These are phyloP conservation scores for Phytopythium kandeliae DNA, from an alignment of 352 stramenopile genomes.

Conservation along the genomic window DNA sequence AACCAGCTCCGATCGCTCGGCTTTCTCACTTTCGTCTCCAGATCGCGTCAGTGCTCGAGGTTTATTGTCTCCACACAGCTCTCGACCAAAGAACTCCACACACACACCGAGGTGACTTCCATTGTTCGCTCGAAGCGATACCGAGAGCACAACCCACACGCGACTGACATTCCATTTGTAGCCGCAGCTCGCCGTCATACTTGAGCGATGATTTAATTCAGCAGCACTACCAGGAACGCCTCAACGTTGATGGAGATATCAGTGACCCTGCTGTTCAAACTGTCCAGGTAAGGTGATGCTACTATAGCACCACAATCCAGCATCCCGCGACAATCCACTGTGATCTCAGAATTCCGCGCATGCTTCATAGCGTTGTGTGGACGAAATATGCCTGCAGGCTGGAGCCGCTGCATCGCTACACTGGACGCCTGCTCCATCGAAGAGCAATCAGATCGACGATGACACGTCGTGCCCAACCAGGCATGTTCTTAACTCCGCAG, in stretches of 20 bases:
- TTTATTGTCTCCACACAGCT: not conserved
- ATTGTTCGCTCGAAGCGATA: not conserved
- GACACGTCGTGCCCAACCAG: slow-evolving; percentile 12
- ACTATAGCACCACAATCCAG: not conserved
- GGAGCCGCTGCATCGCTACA: slow-evolving; percentile 21
- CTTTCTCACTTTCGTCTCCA: slow-evolving; percentile 12
- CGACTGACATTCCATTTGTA: not conserved
- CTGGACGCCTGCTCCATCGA: slow-evolving; percentile 7
- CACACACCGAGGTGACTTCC: not conserved
- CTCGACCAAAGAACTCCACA: not conserved
- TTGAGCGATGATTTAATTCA: not conserved
- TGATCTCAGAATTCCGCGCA: too few species aligned
- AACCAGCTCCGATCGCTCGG: not conserved
- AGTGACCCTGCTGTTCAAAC: not conserved
- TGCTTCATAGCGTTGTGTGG: slow-evolving; percentile 27
- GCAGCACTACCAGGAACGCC: not conserved
- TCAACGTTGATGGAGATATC: not conserved
- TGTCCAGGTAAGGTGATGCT: not conserved
- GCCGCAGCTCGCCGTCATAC: not conserved
- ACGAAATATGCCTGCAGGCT: slow-evolving; percentile 37
- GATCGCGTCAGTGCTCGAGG: not conserved
- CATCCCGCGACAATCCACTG: too few species aligned
- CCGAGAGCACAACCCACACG: not conserved
- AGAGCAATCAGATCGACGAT: slow-evolving; percentile 23
- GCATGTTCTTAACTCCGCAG: slow-evolving; percentile 32